Base-by-base conservation (phyloP, 805 yeast species). In the Clavispora fructus region DNA sequence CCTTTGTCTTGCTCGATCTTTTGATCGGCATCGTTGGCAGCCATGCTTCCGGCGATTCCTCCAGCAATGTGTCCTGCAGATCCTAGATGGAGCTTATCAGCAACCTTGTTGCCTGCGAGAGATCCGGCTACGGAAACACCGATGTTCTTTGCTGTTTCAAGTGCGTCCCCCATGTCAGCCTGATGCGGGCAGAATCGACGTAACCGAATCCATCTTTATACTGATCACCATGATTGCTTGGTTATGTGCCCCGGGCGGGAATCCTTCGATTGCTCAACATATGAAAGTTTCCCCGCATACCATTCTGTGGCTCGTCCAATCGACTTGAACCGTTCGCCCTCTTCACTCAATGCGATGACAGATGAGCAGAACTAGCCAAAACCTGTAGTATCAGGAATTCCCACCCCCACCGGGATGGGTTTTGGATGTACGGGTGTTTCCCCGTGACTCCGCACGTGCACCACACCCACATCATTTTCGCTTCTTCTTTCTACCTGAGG, bases 41-140 rank as follows among this genome's bases (percentile, higher is more conserved):
- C 64, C 11, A 68, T 48, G 9, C 69, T 58, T 3, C 73, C 73
- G 7, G 60, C 64, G 31, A 68, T 51, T 1, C 68, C 62, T 35
- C 62, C 50, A 11, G 61, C 70, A 46, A 68, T 57, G 49, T 67
- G 72, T 16, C 71, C 71, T 3, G 50, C 68, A 11, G 48, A 46
- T 3, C 73, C 73, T 37, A 64, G 44, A 17, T 53, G 57, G 19
- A 63, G 53, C 40, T 57, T 59, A 46, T 67, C 70, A 16, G 73
- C 73, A 7, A 64, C 62, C 55, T 65, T 65, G 54, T 62, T 64
- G n/a, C 68, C 73, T 6, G 62, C 69, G 16, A 68, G n/a, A n/a
- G 70, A 65, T 5, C 73, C 73, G 5, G 61, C 70, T 32, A 67
- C 66, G 4, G 65, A 58, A 17, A 62, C 68, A 7, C 64, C 70